A percentile compares a stretch with the other conserved stretches of the same genome.
These are phyloP conservation scores for Arthrobotrys megalospora DNA, from an alignment of 2,329 filamentous ascomycete genomes.

Conservation along the genomic window DNA sequence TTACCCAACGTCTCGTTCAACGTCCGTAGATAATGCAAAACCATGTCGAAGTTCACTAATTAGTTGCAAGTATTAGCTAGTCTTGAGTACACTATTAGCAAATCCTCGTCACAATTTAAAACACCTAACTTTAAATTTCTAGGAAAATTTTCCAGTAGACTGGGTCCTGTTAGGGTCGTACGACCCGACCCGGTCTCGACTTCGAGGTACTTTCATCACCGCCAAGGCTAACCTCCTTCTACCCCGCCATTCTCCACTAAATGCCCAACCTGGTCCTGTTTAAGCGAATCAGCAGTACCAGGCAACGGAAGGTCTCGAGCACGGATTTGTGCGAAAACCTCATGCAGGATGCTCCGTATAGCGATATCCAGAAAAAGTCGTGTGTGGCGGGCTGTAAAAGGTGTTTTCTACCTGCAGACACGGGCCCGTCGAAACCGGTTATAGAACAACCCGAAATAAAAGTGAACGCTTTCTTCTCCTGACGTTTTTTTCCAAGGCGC, in stretches of 20 bases:
- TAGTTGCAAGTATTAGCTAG: too few relatives aligned
- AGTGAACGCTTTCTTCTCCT: neutral
- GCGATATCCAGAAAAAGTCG: conserved; percentile 15
- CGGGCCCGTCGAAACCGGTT: conserved; percentile 19
- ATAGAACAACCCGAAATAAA: neutral
- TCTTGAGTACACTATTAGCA: too few relatives aligned
- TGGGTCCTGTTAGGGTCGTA: conserved; percentile 32
- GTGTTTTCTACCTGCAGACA: neutral
- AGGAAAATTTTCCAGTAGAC: neutral
- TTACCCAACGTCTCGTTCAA: too few relatives aligned
- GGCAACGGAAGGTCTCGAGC: conserved; percentile 6
- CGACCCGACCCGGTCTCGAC: neutral
- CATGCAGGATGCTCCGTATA: neutral
- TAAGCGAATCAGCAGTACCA: conserved; percentile 20
- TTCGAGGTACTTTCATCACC: neutral
- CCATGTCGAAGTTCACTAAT: too few relatives aligned
- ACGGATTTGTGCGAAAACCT: conserved; percentile 41
- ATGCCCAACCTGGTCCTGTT: conserved; percentile 1
- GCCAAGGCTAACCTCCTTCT: conserved; percentile 5
- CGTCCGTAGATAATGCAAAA: too few relatives aligned
- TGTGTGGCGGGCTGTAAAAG: neutral
- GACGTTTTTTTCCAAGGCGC: conserved; percentile 8
- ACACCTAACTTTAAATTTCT: neutral
- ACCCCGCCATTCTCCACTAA: conserved; percentile 45
- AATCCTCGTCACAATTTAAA: too few relatives aligned